Percentiles rank a stretch among this genome's conserved stretches.
These are phyloP conservation scores for Phytophthora syringae DNA, from an alignment of 352 stramenopile genomes.

Conservation along the genomic window DNA sequence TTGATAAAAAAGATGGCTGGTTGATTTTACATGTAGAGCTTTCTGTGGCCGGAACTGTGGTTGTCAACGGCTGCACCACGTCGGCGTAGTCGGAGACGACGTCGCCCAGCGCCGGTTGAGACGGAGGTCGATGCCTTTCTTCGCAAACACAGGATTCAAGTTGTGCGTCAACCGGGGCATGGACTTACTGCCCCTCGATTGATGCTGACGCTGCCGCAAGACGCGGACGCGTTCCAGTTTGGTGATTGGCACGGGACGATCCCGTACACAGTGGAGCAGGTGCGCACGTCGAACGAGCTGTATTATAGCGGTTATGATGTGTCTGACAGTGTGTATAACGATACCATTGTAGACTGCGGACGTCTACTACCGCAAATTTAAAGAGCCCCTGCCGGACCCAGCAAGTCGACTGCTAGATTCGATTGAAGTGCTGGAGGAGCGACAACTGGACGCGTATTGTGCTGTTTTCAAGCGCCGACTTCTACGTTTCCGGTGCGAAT, in stretches of 20 bases:
- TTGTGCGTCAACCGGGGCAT: conserved; percentile 38
- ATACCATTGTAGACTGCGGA: conserved; percentile 48
- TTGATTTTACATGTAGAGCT: conserved; percentile 36
- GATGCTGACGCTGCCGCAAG: conserved; percentile 42
- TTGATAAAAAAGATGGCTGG: neutral
- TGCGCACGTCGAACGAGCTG: conserved; percentile 7
- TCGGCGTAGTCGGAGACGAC: conserved; percentile 4
- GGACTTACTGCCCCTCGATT: conserved; percentile 37
- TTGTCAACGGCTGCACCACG: conserved; percentile 11
- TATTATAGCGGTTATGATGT: neutral
- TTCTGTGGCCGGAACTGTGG: conserved; percentile 63
- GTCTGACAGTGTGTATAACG: neutral
- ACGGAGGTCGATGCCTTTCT: conserved; percentile 45
- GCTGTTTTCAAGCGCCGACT: conserved; percentile 69
- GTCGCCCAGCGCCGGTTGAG: conserved; percentile 16
- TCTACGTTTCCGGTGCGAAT: conserved; percentile 55
- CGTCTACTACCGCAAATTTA: conserved; percentile 86
- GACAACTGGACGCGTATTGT: conserved; percentile 56
- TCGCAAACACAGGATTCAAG: conserved; percentile 45
- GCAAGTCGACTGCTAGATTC: conserved; percentile 52
- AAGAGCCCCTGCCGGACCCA: conserved; percentile 74
- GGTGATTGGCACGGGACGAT: conserved; percentile 53
- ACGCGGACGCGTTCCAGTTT: conserved; percentile 55
- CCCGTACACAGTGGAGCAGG: conserved; percentile 71
- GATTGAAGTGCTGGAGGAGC: conserved; percentile 55